Evolutionary conservation across 2,329 filamentous ascomycete genomes (phyloP), one percentile per base, ranked within the genome.

Genomic region (Aureobasidium sp.): DNA sequence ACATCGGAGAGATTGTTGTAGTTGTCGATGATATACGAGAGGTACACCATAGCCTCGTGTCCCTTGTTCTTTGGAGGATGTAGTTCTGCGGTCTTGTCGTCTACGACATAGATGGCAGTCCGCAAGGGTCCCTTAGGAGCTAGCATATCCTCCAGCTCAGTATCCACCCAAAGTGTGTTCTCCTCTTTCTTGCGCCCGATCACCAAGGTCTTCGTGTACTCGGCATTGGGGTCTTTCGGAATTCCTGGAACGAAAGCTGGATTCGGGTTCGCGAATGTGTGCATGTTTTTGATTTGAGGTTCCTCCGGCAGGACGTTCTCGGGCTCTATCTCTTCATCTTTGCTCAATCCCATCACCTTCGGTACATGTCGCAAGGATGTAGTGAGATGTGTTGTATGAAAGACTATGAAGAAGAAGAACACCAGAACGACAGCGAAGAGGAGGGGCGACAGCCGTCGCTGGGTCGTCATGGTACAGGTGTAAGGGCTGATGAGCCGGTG

Each of bases 21-120:
- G 70, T 82, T 79, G 69, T 85, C 82, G 67, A 85, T 80, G 67
- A 87, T 79, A 71, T 84, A 86, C 43, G 78, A 82, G 41, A 86
- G 76, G 69, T 87, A 87, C 8, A 84, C 79, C 73, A 84, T 81
- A 37, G 82, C 84, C 72, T 87, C 85, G 67, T 85, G 82, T 37
- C 85, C 85, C 70, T 85, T 85, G 68, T 83, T 82, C 44, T 78
- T 76, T 0, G 81, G 80, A 1, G 81, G 78, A 63, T 81, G 79
- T 26, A 80, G 74, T 15, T 71, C 69, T 3, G 79, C 79, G 1
- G 68, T 70, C 6, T 73, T 72, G 66, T 82, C 77, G 66, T 84
- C 78, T 29, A 78, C 80, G n/a, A 80, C 74, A 67, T 84, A 84
- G n/a, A 80, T 71, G 4, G 76, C 76, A 27, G 73, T 74, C 20